A percentile compares a stretch with the other conserved stretches of the same genome.
These are phyloP conservation scores for Tardiomyces blankii DNA, from an alignment of 1,139 yeast genomes.

Conservation along the genomic window DNA sequence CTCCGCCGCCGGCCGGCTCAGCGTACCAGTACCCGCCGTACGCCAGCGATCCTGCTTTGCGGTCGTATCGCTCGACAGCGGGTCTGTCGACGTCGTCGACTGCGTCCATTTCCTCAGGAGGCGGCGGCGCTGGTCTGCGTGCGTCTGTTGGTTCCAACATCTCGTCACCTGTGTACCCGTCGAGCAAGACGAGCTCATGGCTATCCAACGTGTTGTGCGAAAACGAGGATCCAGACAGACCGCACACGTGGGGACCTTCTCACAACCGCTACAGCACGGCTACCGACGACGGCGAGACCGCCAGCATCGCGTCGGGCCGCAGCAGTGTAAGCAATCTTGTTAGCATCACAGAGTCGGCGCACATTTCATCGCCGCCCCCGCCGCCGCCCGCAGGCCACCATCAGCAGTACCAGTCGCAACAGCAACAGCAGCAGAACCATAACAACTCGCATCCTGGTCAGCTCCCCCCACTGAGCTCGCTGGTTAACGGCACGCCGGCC, in stretches of 20 bases:
- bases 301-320: constrained; percentile 1
- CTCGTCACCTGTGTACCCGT: constrained; percentile 17
- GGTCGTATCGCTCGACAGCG: constrained; percentile 11
- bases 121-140: background rate
- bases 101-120: constrained; percentile 10
- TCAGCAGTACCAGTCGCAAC: background rate
- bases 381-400: constrained; percentile 4
- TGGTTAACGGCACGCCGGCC: background rate
- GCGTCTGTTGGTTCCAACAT: constrained; percentile 13
- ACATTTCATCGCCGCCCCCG: constrained; percentile 14
- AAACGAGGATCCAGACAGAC: constrained; percentile 12
- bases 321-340: constrained; percentile 10
- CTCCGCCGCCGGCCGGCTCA: background rate
- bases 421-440: background rate
- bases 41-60: constrained; percentile 3
- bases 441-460: constrained; percentile 1
- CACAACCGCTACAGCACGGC: constrained; percentile 15
- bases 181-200: constrained; percentile 17
- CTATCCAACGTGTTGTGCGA: constrained; percentile 19
- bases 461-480: constrained; percentile 1
- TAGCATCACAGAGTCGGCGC: constrained; percentile 19
- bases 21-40: background rate
- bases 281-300: constrained; percentile 11
- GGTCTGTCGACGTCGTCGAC: constrained; percentile 9
- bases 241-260: constrained; percentile 25